These are phyloP conservation scores for Yarrowia divulgata DNA, from an alignment of 805 yeast species.

Conservation along the genomic window DNA sequence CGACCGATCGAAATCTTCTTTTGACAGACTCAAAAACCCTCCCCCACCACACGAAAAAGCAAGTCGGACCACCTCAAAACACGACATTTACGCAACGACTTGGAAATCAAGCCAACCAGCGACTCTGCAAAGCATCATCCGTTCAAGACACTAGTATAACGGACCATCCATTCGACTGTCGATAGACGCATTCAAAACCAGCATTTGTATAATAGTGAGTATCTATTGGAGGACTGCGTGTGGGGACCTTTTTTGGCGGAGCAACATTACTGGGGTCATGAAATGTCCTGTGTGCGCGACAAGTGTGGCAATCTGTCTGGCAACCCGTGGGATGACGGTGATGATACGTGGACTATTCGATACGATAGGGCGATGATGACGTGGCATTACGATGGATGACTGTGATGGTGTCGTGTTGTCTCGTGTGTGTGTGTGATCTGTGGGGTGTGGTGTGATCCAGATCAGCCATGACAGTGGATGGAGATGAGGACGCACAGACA, in stretches of 20 bases:
- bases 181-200: constrained; percentile 6
- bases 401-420: background rate
- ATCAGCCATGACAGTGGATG: constrained; percentile 2
- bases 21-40: background rate
- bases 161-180: background rate
- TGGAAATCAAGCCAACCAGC: background rate
- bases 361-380: background rate
- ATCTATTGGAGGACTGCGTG: background rate
- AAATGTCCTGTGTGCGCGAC: background rate
- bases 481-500: too few relatives aligned
- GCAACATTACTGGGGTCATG: background rate
- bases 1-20: background rate
- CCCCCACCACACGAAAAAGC: background rate
- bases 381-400: background rate
- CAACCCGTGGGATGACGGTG: background rate
- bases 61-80: background rate
- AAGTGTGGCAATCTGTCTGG: background rate
- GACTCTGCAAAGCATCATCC: background rate
- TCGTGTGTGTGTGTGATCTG: background rate
- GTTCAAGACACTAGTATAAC: background rate
- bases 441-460: constrained; percentile 5
- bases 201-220: constrained; percentile 35
- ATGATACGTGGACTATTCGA: background rate
- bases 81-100: constrained; percentile 3
- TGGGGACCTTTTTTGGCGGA: background rate